A percentile compares a stretch with the other conserved stretches of the same genome.
These are phyloP conservation scores for Betula pendula DNA, from an alignment of 306 rosid species.

Conservation along the genomic window DNA sequence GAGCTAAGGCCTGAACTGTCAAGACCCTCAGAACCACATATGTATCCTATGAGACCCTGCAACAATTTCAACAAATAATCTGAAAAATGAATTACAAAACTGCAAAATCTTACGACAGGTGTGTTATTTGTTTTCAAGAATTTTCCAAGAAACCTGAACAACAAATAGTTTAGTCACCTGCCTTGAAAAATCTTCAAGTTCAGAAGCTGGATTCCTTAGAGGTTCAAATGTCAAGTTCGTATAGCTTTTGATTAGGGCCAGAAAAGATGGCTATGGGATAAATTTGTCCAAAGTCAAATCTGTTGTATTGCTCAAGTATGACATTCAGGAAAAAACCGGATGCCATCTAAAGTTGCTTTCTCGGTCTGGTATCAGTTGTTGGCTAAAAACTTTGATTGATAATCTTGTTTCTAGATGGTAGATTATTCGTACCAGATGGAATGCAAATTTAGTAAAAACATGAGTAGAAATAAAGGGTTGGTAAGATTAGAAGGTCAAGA, in stretches of 20 bases:
- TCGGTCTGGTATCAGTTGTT: background rate
- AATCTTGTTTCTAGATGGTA: background rate
- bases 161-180: background rate
- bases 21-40: constrained; percentile 73
- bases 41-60: constrained; percentile 84
- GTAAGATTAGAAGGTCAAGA: background rate
- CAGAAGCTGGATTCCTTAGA: background rate
- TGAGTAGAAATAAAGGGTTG: background rate
- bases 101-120: background rate
- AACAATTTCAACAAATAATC: constrained; percentile 34
- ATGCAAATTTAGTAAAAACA: background rate
- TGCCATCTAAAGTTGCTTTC: background rate
- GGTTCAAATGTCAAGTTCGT: background rate
- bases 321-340: background rate
- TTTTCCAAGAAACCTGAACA: background rate
- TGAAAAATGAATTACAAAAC: background rate
- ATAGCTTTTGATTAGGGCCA: background rate
- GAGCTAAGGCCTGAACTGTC: constrained; percentile 98
- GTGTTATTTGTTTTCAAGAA: background rate
- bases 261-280: background rate
- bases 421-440: background rate
- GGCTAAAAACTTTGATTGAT: background rate
- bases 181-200: background rate
- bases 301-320: background rate
- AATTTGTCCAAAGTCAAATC: background rate